Base-by-base conservation (phyloP, 2,329 filamentous ascomycete species). In the Septoria petroselini region DNA sequence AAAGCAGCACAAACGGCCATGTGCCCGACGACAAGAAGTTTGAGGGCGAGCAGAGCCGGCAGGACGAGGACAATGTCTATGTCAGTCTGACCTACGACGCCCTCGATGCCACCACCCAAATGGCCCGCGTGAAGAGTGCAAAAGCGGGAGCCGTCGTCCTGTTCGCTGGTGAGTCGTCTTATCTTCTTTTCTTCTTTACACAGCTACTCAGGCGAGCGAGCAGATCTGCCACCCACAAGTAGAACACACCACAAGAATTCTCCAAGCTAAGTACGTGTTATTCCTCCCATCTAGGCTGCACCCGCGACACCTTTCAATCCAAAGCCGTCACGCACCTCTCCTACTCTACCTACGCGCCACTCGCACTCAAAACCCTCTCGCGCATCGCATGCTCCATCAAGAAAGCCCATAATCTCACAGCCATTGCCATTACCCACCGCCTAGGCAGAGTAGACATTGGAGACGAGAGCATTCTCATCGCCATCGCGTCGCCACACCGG, bases 381-480 rank as follows among this genome's bases (percentile, higher is more conserved):
- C 64, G 68, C 15, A 88, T 93, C 60, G 81, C 82, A 33, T 70
- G 73, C 4, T 68, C 74, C 3, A 70, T 91, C 3, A 69, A 71
- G 12, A 63, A 70, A 8, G 82, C 81, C 58, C 83, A 95, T 66
- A 71, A 68, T 1, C 78, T 95, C 14, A 79, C 80, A 30, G 85
- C 82, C 6, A 82, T 97, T 51, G 83, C 85, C 41, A 86, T 97
- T 68, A 76, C 86, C 11, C 93, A 97, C 71, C 81, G 91, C 3
- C 76, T 97, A 3, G 93, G 93, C 0, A 77, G 81, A 15, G 91
- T 96, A 12, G 88, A 88, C 2, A 84, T 97, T 48, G 86, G 84
- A n/a, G 88, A 96, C 70, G 91, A 96, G 72, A 95, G 88, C 66
- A 91, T 98, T 54, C 73, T 94, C 48, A 90, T 97, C 61, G 87